A percentile compares a stretch with the other conserved stretches of the same genome.
phyloP scores from a whole-genome alignment of 2,329 filamentous ascomycete genomes.

The Calonectria hongkongensis region DNA sequence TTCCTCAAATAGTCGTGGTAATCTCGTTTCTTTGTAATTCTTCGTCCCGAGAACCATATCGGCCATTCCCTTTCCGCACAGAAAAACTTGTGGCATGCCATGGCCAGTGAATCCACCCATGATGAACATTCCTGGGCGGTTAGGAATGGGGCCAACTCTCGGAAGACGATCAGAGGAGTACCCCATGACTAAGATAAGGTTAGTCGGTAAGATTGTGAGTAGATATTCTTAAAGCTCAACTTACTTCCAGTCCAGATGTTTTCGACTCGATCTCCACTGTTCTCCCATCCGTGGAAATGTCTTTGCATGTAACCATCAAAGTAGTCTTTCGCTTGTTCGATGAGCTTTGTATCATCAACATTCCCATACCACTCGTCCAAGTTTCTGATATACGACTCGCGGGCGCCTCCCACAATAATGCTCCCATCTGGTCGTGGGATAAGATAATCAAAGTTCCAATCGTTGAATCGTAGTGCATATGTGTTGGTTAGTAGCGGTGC shows the following conservation, averaged over 20 bases:
- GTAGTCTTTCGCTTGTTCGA: neutral
- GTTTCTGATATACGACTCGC: constrained; percentile 1
- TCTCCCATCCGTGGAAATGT: constrained; percentile 26
- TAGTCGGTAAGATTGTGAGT: neutral
- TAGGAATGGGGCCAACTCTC: constrained; percentile 66
- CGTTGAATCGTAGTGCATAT: constrained; percentile 15
- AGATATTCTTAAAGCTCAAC: neutral
- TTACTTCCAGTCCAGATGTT: constrained; percentile 66
- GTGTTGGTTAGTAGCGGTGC: constrained; percentile 16
- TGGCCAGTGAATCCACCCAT: constrained; percentile 71
- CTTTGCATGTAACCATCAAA: constrained; percentile 35
- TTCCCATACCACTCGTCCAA: constrained; percentile 30
- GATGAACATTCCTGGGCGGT: constrained; percentile 61
- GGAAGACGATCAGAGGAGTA: constrained; percentile 65
- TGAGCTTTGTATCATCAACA: constrained; percentile 21
- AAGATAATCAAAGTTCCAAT: constrained; percentile 29
- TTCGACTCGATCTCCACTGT: constrained; percentile 40
- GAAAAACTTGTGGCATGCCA: constrained; percentile 69
- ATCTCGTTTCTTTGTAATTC: constrained; percentile 59
- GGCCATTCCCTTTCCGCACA: constrained; percentile 63
- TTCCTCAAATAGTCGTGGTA: constrained; percentile 61
- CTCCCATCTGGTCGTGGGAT: constrained; percentile 31
- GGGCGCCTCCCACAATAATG: constrained; percentile 37
- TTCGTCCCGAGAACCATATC: constrained; percentile 60
- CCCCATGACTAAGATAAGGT: constrained; percentile 60